phyloP scores from a whole-genome alignment of 441 rosid genomes.

The Brassica balearica region DNA sequence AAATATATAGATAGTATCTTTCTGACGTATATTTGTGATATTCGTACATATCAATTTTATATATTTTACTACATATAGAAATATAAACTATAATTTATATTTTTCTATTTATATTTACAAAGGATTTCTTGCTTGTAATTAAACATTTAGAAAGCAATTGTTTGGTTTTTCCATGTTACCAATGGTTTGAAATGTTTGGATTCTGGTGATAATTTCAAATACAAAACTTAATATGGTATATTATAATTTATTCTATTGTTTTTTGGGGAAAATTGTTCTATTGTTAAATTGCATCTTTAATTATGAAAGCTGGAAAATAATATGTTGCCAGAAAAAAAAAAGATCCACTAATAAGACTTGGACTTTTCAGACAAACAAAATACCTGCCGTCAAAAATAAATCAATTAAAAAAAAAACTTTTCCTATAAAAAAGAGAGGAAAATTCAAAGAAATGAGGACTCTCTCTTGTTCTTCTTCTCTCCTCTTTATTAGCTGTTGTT shows the following conservation, averaged over 20 bases:
- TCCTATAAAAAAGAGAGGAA: constrained; percentile 25
- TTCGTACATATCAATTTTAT: background rate
- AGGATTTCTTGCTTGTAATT: background rate
- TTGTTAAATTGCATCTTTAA: background rate
- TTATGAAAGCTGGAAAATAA: constrained; percentile 21
- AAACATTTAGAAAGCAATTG: background rate
- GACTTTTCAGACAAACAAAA: constrained; percentile 23
- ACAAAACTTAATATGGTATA: background rate
- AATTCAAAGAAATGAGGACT: constrained; percentile 36
- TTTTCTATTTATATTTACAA: background rate
- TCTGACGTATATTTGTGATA: background rate
- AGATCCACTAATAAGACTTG: constrained; percentile 1
- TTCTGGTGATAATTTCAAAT: background rate
- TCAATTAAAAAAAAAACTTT: background rate
- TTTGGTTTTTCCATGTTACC: constrained; percentile 6
- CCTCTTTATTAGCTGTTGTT: constrained; percentile 47
- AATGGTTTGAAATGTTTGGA: background rate
- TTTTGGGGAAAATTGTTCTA: background rate
- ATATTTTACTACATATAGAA: background rate
- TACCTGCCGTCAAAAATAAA: constrained; percentile 13
- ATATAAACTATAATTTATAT: background rate
- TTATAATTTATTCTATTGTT: background rate
- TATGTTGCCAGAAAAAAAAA: background rate
- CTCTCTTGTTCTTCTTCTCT: constrained; percentile 31
- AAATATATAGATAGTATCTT: background rate